phyloP scores from a whole-genome alignment of 2,329 filamentous ascomycete species.

The Acrocalymma vagum region DNA sequence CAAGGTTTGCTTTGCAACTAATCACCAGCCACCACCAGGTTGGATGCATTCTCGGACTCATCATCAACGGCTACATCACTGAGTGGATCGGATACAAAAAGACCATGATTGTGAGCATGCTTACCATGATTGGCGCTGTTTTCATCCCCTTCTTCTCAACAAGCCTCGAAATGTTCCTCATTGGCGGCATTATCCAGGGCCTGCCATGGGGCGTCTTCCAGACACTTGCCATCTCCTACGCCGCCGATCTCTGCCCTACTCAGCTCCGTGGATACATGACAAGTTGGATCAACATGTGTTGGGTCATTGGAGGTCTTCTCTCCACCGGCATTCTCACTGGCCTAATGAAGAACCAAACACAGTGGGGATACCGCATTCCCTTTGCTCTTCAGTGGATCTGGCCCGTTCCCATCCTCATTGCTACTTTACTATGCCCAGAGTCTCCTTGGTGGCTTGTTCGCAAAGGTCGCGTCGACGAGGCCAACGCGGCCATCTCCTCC shows the following conservation, averaged over 20 bases:
- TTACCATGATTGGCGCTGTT: constrained; percentile 30
- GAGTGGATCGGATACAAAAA: constrained; percentile 51
- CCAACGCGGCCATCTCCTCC: constrained; percentile 69
- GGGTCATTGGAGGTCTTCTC: constrained; percentile 72
- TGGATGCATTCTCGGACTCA: constrained; percentile 51
- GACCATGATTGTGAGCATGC: constrained; percentile 33
- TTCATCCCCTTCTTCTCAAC: constrained; percentile 38
- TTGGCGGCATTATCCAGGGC: constrained; percentile 61
- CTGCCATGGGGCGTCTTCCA: constrained; percentile 55
- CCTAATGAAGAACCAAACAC: constrained; percentile 68
- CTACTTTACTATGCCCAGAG: constrained; percentile 73
- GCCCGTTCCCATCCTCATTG: constrained; percentile 71
- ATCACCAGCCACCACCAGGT: constrained; percentile 34
- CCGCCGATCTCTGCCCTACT: constrained; percentile 69
- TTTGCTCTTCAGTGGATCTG: constrained; percentile 80
- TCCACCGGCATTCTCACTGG: constrained; percentile 73
- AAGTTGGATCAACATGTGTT: constrained; percentile 77
- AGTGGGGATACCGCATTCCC: constrained; percentile 70
- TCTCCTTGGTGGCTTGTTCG: constrained; percentile 55
- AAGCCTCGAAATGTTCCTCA: constrained; percentile 64
- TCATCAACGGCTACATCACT: constrained; percentile 53
- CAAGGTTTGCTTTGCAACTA: neutral
- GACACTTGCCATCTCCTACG: constrained; percentile 33
- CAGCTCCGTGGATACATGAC: constrained; percentile 64
- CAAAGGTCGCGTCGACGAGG: constrained; percentile 67